phyloP scores from a whole-genome alignment of 2,329 filamentous ascomycete species.

The Exophiala oligosperma region DNA sequence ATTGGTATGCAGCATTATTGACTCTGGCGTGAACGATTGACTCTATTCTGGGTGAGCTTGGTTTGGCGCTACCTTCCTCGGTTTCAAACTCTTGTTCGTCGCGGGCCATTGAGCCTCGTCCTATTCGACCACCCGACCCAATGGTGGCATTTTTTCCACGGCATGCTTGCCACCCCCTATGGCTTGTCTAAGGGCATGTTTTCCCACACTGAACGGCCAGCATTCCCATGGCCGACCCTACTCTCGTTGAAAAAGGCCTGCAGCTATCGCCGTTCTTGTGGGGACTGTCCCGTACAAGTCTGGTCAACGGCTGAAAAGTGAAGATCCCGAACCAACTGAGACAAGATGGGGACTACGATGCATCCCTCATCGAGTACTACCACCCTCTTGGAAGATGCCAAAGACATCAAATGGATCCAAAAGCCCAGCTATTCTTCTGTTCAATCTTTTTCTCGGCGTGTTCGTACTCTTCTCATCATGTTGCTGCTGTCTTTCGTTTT shows the following conservation, averaged over 20 bases:
- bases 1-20: slow-evolving; percentile 14
- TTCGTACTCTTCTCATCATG: slow-evolving; percentile 10
- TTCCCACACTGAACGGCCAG: slow-evolving; percentile 9
- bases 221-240: slow-evolving; percentile 5
- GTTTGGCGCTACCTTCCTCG: slow-evolving; percentile 1
- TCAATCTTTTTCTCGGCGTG: slow-evolving; percentile 7
- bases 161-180: slow-evolving; percentile 9
- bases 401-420: slow-evolving; percentile 14
- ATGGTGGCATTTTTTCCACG: neutral
- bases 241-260: neutral
- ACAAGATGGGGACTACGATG: neutral
- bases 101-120: slow-evolving; percentile 1
- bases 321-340: slow-evolving; percentile 1
- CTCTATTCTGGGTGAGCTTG: slow-evolving; percentile 5
- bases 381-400: slow-evolving; percentile 9
- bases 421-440: slow-evolving; percentile 2
- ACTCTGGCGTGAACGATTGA: neutral
- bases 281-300: neutral
- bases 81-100: slow-evolving; percentile 8
- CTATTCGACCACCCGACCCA: neutral
- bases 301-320: neutral
- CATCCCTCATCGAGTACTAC: neutral
- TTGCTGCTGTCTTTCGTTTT: slow-evolving; percentile 14
- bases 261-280: slow-evolving; percentile 1
- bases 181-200: slow-evolving; percentile 13